Percentiles rank a stretch among this genome's conserved stretches.
These are phyloP conservation scores for Micractinium sp. DNA, from an alignment of 139 green algal species.

Conservation along the genomic window DNA sequence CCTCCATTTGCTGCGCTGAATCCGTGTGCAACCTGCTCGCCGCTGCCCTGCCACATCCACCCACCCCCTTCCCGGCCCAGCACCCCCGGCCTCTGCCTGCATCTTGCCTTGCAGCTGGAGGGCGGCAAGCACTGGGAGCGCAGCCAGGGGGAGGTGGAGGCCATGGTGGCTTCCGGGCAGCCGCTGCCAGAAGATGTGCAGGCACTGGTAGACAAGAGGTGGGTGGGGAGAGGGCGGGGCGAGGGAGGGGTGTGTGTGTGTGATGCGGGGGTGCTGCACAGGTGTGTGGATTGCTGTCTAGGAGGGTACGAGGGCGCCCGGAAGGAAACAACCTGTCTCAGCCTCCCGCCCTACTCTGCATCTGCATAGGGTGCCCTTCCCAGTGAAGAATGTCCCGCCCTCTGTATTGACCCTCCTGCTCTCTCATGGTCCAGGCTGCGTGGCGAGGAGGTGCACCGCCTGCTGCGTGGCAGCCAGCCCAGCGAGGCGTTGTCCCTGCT, in stretches of 20 bases:
- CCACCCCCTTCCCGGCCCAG: neutral
- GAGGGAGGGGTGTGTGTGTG: neutral
- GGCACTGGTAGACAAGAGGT: conserved; percentile 40
- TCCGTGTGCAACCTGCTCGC: neutral
- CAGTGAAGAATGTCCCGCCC: too few relatives aligned
- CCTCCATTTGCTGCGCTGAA: too few relatives aligned
- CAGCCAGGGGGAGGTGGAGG: conserved; percentile 43
- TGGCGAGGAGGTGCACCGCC: neutral
- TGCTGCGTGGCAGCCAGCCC: conserved; percentile 23
- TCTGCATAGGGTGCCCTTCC: too few relatives aligned
- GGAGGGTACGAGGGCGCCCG: neutral
- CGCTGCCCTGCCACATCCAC: conserved; percentile 21
- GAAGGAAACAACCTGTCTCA: neutral
- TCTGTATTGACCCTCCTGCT: too few relatives aligned
- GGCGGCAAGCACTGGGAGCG: conserved; percentile 42
- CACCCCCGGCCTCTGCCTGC: neutral
- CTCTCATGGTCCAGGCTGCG: neutral
- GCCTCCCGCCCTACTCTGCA: neutral
- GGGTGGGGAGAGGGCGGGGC: neutral
- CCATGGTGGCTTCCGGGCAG: conserved; percentile 33
- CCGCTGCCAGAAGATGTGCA: conserved; percentile 26
- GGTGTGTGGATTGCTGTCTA: neutral
- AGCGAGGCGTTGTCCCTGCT: conserved; percentile 34
- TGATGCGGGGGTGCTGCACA: neutral
- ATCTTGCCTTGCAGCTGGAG: conserved; percentile 36